A percentile compares a stretch with the other conserved stretches of the same genome.
phyloP scores from a whole-genome alignment of 768 basidiomycete species.

The Boletus edulis region DNA sequence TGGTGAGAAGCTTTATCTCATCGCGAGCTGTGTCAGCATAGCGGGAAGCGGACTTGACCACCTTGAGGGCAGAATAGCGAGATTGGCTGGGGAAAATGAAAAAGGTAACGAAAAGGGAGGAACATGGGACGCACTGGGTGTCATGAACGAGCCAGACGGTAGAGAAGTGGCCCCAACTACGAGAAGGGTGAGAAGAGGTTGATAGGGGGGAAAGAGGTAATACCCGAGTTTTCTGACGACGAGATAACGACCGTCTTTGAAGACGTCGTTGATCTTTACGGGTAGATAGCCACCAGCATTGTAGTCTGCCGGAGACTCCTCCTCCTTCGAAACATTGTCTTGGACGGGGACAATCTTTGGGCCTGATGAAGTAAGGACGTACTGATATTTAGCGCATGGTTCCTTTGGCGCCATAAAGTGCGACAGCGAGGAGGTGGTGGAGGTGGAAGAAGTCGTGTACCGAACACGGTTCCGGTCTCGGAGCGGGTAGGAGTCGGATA shows the following conservation, averaged over 20 bases:
- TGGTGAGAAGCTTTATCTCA: conserved; percentile 89
- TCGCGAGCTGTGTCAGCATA: conserved; percentile 97
- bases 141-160: conserved; percentile 93
- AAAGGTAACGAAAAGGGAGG: conserved; percentile 5
- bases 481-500: conserved; percentile 8
- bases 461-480: conserved; percentile 22
- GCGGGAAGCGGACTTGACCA: conserved; percentile 91
- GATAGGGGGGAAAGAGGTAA: conserved; percentile 13
- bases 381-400: conserved; percentile 70
- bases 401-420: conserved; percentile 62
- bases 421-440: not conserved
- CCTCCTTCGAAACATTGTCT: conserved; percentile 66
- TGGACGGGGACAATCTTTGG: conserved; percentile 72
- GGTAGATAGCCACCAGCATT: conserved; percentile 80
- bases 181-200: conserved; percentile 10
- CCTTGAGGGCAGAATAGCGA: conserved; percentile 87
- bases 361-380: conserved; percentile 62
- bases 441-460: not conserved
- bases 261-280: conserved; percentile 77
- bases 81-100: conserved; percentile 46
- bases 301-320: conserved; percentile 83
- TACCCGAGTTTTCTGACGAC: conserved; percentile 90
- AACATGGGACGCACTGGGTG: conserved; percentile 50
- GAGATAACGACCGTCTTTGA: conserved; percentile 81
- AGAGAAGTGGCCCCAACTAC: conserved; percentile 92